These are phyloP conservation scores for Sclerotinia subarctica DNA, from an alignment of 2,329 filamentous ascomycete genomes.

Conservation along the genomic window DNA sequence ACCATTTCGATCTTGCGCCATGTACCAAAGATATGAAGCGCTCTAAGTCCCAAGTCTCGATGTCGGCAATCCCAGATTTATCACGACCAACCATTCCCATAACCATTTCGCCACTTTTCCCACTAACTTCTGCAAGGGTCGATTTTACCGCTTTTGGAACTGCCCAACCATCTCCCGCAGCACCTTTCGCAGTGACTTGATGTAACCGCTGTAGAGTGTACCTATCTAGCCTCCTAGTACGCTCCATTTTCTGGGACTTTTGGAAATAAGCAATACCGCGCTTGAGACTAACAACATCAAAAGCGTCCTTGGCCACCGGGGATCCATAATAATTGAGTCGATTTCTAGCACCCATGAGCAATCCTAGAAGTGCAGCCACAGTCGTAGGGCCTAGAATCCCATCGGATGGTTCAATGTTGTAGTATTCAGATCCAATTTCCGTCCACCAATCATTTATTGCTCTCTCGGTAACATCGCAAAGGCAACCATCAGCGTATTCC, in stretches of 20 bases:
- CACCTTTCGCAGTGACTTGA: constrained; percentile 81
- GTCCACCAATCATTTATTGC: constrained; percentile 96
- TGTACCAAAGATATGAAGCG: constrained; percentile 73
- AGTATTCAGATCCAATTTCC: constrained; percentile 86
- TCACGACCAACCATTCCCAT: constrained; percentile 88
- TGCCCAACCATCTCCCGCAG: constrained; percentile 83
- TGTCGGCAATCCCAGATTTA: constrained; percentile 84
- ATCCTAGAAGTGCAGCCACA: constrained; percentile 80
- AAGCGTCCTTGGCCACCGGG: constrained; percentile 84
- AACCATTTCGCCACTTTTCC: constrained; percentile 90
- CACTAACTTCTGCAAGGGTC: constrained; percentile 87
- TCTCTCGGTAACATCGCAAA: constrained; percentile 90
- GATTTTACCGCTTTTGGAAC: constrained; percentile 94
- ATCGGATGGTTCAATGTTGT: constrained; percentile 88
- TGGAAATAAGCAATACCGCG: constrained; percentile 85
- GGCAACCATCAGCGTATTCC: constrained; percentile 84
- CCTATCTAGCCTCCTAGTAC: constrained; percentile 75
- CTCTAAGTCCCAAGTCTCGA: constrained; percentile 89
- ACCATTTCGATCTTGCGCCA: constrained; percentile 84
- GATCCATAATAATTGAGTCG: constrained; percentile 80
- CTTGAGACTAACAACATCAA: constrained; percentile 80
- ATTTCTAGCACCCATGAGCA: constrained; percentile 86
- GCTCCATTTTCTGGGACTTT: constrained; percentile 77
- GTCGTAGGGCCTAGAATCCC: constrained; percentile 90
- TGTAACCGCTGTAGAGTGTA: constrained; percentile 80